A percentile compares a stretch with the other conserved stretches of the same genome.
These are phyloP conservation scores for Silene noctiflora DNA, from an alignment of 179 eudicot species.

Conservation along the genomic window DNA sequence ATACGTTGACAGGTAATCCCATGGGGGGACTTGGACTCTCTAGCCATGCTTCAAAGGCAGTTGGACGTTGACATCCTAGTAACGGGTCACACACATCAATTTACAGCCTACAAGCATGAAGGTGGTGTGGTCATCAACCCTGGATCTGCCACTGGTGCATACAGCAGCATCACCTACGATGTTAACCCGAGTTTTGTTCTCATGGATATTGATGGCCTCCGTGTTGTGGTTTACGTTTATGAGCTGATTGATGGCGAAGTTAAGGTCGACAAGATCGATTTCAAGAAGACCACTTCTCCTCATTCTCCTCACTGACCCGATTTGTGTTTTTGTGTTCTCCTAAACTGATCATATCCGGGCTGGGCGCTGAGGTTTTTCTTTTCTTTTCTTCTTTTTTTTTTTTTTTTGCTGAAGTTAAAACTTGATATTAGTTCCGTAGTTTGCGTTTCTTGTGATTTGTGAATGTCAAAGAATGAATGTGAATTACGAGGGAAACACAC, in stretches of 20 bases:
- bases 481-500: not conserved
- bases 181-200: constrained; percentile 97
- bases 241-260: constrained; percentile 99
- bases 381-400: not conserved
- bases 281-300: constrained; percentile 76
- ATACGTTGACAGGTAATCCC: constrained; percentile 58
- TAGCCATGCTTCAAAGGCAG: constrained; percentile 98
- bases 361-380: not conserved
- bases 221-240: constrained; percentile 94
- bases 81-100: constrained; percentile 97
- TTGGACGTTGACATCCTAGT: constrained; percentile 93
- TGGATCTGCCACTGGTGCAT: constrained; percentile 95
- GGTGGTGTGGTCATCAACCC: constrained; percentile 98
- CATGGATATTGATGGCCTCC: constrained; percentile 92
- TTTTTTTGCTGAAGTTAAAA: too few relatives aligned
- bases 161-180: constrained; percentile 91
- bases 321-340: not conserved
- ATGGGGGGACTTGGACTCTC: constrained; percentile 93
- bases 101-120: constrained; percentile 97
- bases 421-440: too few relatives aligned
- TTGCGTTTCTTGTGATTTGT: not conserved
- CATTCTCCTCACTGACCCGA: constrained; percentile 29
- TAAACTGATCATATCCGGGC: constrained; percentile 11
- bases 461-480: not conserved
- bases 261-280: constrained; percentile 98